Base-by-base conservation (phyloP, 176 grass and related monocot species). In the Bonia amplexicaulis region DNA sequence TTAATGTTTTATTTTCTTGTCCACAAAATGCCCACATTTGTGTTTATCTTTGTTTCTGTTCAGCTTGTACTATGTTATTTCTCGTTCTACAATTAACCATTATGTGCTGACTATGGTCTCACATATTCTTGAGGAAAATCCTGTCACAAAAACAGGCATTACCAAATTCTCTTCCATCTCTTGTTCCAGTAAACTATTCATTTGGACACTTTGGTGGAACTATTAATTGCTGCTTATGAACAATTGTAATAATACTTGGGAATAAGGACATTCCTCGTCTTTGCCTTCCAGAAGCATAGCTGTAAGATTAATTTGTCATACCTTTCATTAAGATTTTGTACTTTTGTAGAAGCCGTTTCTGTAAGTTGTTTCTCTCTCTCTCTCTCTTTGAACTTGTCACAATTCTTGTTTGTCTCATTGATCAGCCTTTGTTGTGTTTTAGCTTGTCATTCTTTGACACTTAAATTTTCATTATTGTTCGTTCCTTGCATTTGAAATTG, bases 21-120 rank as follows among this genome's bases (percentile, higher is more conserved):
- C 40, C 75, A 79, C 41, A n/a, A 69, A n/a, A 49, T 46, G 6
- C 16, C 22, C 51, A n/a, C 49, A 2, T 60, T 49, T 42, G 5
- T 85, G 40, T 80, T 12, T 74, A 74, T 29, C 26, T 9, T 68
- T n/a, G 33, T 68, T 27, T 68, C 55, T 77, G 41, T 60, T 76
- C 27, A 51, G 15, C 63, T 16, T 20, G 41, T 49, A 69, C 9
- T 51, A 4, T 62, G 19, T 55, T 53, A 49, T 22, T 39, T 67
- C 47, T 74, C 23, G 13, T 78, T 62, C 59, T 70, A 47, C 45
- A 84, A 35, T 68, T 82, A 44, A 71, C 39, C 15, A 63, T 78
- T 62, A 59, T 40, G 26, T 79, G 17, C 17, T 80, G 61, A 19
- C 4, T 6, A 80, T 35, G 26, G 31, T 19, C 41, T 80, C 1